Base-by-base conservation (phyloP, 1,284 basidiomycete genomes). In the Ceratobasidium sp. region DNA sequence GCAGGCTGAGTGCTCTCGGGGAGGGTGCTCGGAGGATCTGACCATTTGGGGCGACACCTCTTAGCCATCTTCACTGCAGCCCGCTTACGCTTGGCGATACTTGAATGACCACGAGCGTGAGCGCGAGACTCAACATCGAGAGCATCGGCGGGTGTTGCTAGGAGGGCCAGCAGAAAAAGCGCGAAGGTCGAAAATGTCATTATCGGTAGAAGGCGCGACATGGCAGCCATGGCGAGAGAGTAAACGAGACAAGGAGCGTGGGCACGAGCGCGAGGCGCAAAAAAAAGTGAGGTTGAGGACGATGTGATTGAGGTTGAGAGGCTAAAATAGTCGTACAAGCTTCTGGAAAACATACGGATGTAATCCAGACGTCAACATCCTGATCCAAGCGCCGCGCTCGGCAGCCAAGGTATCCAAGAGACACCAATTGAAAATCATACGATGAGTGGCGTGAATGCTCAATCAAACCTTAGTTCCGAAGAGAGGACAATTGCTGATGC, bases 61-160 rank as follows among this genome's bases (percentile, higher is more conserved):
- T 54, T 64, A 62, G 57, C 57, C 46, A 74, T 33, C 48, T 68
- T 62, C 74, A 73, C 33, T 62, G 67, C 73, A 78, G 46, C 65
- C 23, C 71, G 59, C 57, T 86, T 91, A 44, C 66, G 66, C 46
- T 77, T 77, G 6, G 88, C 89, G 52, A 90, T 80, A 23, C 83
- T 84, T 78, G 86, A 86, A 81, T 89, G 89, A 61, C 78, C 83
- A 77, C 83, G 86, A 56, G 81, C 68, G 61, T 88, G 85, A 78
- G 86, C 86, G 65, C 78, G 84, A 65, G 77, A 67, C 82, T 38
- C 57, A 17, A 38, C 42, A 20, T 38, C 26, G 20, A 77, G 76
- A 28, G 76, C 66, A 56, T 62, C 56, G 17, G 66, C 46, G 12
- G 76, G 68, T n/a, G 76, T 64, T 6, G 76, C 76, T 9, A 77